Base-by-base conservation (phyloP, 306 rosid species). In the Lathyrus oleraceus region DNA sequence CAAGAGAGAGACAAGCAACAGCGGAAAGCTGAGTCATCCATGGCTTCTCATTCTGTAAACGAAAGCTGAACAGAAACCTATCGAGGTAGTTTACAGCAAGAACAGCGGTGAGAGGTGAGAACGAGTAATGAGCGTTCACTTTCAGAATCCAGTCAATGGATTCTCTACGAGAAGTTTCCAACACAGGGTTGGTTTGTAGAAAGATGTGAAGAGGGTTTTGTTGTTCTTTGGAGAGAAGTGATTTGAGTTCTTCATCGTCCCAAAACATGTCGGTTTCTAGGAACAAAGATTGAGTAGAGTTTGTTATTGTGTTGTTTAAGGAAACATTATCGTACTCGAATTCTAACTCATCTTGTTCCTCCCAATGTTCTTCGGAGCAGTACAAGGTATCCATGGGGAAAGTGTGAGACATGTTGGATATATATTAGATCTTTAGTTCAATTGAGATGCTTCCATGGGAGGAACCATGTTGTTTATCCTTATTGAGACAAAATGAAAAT, bases 11-110 rank as follows among this genome's bases (percentile, higher is more conserved):
- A 67, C 88, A 95, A 27, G 97, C 82, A 5, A 95, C 91, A 13
- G 99, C 87, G 23, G 85, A 78, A 47, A 95, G 96, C 2, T 91
- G 96, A 28, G 82, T 81, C 95, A 85, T 89, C 99, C 99, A 95
- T 25, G 97, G 99, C 74, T 87, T 95, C 42, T 69, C 88, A 20
- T 63, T 67, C 77, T 82, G 88, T 56, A 74, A 74, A 2, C 57
- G 84, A 62, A 80, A 73, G 79, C 79, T 70, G 57, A 56, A 69
- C 0, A 95, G 85, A 69, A 87, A 89, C 76, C 96, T 81, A 30
- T 95, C 95, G 3, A 91, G 81, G 71, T 91, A 91, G 74, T 91
- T 85, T 4, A 85, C 91, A 9, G 99, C 95, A 5, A 95, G 87
- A 81, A 87, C 49, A 1, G 90, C 88, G 0, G 99, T 95, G 61